Evolutionary conservation across 2,329 filamentous ascomycete species (phyloP).

Genomic region (Xylaria sp.): DNA sequence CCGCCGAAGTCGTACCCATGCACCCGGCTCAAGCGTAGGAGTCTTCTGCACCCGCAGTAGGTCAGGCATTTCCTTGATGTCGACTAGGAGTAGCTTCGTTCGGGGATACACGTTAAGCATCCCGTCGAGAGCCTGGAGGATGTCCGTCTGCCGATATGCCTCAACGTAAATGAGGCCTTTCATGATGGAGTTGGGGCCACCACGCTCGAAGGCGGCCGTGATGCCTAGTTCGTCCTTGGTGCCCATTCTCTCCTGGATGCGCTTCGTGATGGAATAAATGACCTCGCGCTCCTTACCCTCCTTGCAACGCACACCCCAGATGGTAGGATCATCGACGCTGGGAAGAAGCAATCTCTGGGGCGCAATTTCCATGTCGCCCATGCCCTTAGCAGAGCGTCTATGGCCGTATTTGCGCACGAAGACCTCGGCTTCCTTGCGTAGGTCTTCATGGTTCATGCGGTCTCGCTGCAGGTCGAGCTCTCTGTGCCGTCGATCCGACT

Average conservation of each 20-base stretch:
- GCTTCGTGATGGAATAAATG: slow-evolving; percentile 86
- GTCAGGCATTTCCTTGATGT: slow-evolving; percentile 97
- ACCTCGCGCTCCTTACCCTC: slow-evolving; percentile 96
- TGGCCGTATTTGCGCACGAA: slow-evolving; percentile 90
- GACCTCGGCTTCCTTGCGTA: slow-evolving; percentile 90
- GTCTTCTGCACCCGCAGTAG: slow-evolving; percentile 91
- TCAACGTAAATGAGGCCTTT: slow-evolving; percentile 96
- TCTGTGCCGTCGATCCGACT: slow-evolving; percentile 91
- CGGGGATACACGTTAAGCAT: slow-evolving; percentile 91
- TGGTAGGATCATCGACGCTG: slow-evolving; percentile 93
- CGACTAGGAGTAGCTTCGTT: slow-evolving; percentile 86
- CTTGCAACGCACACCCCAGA: slow-evolving; percentile 93
- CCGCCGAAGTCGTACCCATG: slow-evolving; percentile 89
- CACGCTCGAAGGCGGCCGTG: slow-evolving; percentile 91
- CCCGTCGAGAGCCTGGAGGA: slow-evolving; percentile 82
- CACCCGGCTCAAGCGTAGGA: slow-evolving; percentile 83
- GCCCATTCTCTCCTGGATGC: slow-evolving; percentile 81
- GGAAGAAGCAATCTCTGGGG: slow-evolving; percentile 89
- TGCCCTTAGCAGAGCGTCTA: slow-evolving; percentile 71
- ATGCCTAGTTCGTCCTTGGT: slow-evolving; percentile 86
- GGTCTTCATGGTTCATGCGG: slow-evolving; percentile 86
- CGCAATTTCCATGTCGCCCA: slow-evolving; percentile 78
- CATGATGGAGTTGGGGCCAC: slow-evolving; percentile 81
- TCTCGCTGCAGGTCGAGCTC: slow-evolving; percentile 94
- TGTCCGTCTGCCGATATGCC: slow-evolving; percentile 86